Conservation (phyloP, 2,329 filamentous ascomycete genomes). For the Neonectria coccinea region DNA sequence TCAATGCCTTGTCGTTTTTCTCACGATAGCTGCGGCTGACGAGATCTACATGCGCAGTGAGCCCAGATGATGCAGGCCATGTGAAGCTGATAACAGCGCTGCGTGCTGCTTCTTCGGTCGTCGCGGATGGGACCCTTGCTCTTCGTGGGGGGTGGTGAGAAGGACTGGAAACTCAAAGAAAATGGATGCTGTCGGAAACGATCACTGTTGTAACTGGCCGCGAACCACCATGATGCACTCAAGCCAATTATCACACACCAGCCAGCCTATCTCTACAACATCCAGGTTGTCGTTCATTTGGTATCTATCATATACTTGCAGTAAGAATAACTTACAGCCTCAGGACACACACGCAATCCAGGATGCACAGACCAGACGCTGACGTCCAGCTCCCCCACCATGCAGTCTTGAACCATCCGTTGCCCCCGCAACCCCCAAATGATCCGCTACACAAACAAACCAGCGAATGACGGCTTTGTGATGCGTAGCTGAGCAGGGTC, state of each 20-base stretch:
- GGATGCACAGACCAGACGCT: neutral
- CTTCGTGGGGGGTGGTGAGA: neutral
- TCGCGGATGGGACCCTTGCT: neutral
- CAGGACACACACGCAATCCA: neutral
- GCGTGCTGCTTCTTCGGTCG: neutral
- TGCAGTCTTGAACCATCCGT: conserved; percentile 14
- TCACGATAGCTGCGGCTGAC: neutral
- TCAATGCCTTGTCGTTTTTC: neutral
- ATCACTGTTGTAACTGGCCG: neutral
- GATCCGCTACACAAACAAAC: conserved; percentile 41
- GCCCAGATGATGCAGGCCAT: neutral
- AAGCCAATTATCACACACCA: neutral
- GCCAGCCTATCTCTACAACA: neutral
- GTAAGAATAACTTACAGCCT: neutral
- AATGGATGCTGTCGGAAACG: neutral
- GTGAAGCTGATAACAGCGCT: neutral
- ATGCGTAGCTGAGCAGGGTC: neutral
- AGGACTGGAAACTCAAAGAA: neutral
- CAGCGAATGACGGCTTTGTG: conserved; percentile 36
- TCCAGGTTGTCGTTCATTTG: neutral
- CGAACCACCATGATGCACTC: neutral
- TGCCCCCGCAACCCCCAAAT: conserved; percentile 41
- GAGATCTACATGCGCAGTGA: neutral
- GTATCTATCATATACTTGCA: neutral
- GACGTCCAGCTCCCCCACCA: neutral